Evolutionary conservation across 306 rosid species (phyloP), one percentile per base, ranked within the genome.

Genomic region (Prunus mira): DNA sequence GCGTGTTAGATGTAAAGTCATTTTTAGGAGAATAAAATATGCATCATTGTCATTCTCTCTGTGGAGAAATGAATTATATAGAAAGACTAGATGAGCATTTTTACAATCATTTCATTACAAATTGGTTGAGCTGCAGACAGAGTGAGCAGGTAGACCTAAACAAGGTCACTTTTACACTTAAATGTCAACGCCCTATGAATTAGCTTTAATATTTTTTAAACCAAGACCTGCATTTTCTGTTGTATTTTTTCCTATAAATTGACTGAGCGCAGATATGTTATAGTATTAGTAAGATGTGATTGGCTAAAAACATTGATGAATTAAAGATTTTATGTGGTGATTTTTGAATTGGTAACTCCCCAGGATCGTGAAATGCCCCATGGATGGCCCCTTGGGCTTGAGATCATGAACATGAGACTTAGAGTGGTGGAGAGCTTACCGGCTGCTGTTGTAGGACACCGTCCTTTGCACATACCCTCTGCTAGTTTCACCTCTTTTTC

Each of bases 311-410:
- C 57, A 13, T 10, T 51, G 22, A 51, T 14, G 57, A 18, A 17
- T 51, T 51, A 1, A 51, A 15, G 7, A 14, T 14, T 3, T 14
- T 4, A 14, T 15, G 7, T 67, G 18, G 14, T 46, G 22, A 68
- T 68, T 8, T 47, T 14, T 22, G 13, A 45, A 6, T 17, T 61
- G 47, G 9, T 60, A 38, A 49, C 12, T 80, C 80, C 30, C 45
- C 86, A 93, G 98, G 82, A 84, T 52, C 83, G 60, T 69, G 87
- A 83, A 19, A 84, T 80, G 72, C 78, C 85, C 50, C 78, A 47
- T 61, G 98, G 98, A 50, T 93, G 98, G 98, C 98, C 97, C 0
- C 84, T 93, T 6, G 98, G 98, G 61, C 97, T 93, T 54, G 83
- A 89, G 79, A 80, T 81, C 74, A 78, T 89, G 83, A 84, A 69